Conservation (phyloP, 192 early-diverging fungal species). For the Backusella parvicylindrica region DNA sequence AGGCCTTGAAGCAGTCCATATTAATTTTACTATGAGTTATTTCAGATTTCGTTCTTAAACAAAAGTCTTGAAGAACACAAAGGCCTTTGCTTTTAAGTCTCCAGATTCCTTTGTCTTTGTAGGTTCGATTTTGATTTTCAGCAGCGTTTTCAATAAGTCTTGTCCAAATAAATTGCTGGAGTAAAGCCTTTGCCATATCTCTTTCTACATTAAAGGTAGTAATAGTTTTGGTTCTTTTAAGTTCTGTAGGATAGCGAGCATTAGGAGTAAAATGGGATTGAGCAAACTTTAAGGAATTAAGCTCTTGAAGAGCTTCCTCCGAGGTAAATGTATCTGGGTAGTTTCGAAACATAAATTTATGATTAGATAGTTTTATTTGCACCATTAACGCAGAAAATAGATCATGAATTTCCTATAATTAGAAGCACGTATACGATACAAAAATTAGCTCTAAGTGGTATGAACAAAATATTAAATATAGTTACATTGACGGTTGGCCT, state of each 20-base stretch:
- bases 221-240: conserved; percentile 46
- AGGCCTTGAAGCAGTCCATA: background rate
- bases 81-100: conserved; percentile 47
- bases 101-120: conserved; percentile 39
- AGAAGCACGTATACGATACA: background rate
- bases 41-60: conserved; percentile 9
- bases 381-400: conserved; percentile 51
- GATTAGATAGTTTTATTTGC: conserved; percentile 42
- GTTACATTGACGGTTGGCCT: conserved; percentile 53
- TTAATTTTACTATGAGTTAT: background rate
- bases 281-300: conserved; percentile 42
- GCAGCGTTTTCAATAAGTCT: conserved; percentile 42
- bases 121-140: conserved; percentile 35
- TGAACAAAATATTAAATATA: background rate
- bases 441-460: background rate
- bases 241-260: conserved; percentile 39
- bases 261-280: conserved; percentile 43
- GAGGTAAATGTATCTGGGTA: conserved; percentile 51
- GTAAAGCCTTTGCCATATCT: conserved; percentile 53
- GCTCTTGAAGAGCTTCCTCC: conserved; percentile 47
- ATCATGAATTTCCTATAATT: conserved; percentile 49
- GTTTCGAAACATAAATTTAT: conserved; percentile 44
- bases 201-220: conserved; percentile 52
- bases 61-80: conserved; percentile 35
- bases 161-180: conserved; percentile 53